phyloP scores from a whole-genome alignment of 352 stramenopile species.

The Elongisporangium prolatum region DNA sequence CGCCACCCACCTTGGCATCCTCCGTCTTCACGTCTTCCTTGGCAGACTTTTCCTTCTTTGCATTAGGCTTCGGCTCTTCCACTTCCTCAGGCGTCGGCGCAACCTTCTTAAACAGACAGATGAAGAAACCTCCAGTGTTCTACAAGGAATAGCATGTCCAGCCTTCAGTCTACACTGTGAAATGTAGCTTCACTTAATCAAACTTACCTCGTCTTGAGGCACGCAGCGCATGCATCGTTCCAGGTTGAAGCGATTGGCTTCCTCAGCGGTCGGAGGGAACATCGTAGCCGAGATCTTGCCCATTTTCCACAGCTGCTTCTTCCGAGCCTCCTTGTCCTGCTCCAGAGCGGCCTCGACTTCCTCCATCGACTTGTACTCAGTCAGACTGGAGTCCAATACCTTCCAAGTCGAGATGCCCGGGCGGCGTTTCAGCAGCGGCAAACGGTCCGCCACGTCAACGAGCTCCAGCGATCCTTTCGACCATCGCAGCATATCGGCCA shows the following conservation, averaged over 20 bases:
- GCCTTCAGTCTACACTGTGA: background rate
- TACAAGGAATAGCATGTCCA: slow-evolving; percentile 13
- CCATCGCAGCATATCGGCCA: slow-evolving; percentile 92
- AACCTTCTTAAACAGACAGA: slow-evolving; percentile 95
- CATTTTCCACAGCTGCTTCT: slow-evolving; percentile 34
- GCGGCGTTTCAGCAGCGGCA: slow-evolving; percentile 83
- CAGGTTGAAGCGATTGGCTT: slow-evolving; percentile 75
- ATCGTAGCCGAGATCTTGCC: slow-evolving; percentile 79
- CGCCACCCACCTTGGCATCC: slow-evolving; percentile 8
- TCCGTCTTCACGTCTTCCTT: slow-evolving; percentile 15
- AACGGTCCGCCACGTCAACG: slow-evolving; percentile 79
- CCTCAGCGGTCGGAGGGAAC: slow-evolving; percentile 85
- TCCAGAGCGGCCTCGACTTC: slow-evolving; percentile 29
- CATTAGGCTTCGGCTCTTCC: slow-evolving; percentile 12
- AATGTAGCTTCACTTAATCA: background rate
- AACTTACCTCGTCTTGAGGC: slow-evolving; percentile 92
- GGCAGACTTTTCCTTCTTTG: slow-evolving; percentile 5
- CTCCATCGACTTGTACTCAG: slow-evolving; percentile 75
- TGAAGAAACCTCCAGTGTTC: slow-evolving; percentile 99
- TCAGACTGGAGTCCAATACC: slow-evolving; percentile 86
- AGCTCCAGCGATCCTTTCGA: slow-evolving; percentile 89
- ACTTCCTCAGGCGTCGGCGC: slow-evolving; percentile 39
- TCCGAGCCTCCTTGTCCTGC: slow-evolving; percentile 41
- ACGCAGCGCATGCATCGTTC: slow-evolving; percentile 96
- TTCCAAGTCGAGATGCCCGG: slow-evolving; percentile 91